Conservation (phyloP, 139 green algal genomes). For the Chlamydomonas sphaeroides region DNA sequence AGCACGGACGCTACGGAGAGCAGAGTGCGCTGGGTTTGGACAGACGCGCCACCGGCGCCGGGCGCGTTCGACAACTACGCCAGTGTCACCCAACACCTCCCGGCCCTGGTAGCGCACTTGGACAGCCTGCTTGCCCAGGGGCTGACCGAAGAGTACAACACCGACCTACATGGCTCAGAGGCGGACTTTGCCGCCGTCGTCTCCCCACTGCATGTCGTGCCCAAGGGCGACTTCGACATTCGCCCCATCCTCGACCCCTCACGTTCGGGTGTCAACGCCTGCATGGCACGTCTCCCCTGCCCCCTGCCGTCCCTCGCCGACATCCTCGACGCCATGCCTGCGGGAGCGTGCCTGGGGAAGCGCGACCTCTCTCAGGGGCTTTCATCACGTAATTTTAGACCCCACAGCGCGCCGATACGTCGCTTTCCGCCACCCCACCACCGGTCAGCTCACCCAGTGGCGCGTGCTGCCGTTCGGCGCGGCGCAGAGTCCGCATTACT, state of each 20-base stretch:
- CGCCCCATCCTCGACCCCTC: conserved; percentile 23
- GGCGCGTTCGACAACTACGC: background rate
- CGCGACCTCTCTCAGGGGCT: conserved; percentile 15
- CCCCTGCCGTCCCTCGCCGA: background rate
- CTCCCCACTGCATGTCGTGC: conserved; percentile 2
- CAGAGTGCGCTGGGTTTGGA: too few relatives aligned
- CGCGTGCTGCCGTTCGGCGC: conserved; percentile 19
- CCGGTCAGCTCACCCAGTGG: background rate
- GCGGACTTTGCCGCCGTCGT: conserved; percentile 7
- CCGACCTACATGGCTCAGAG: background rate
- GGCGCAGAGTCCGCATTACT: conserved; percentile 19
- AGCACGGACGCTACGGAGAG: too few relatives aligned
- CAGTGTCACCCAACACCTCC: background rate
- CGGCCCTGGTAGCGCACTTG: background rate
- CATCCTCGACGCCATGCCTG: background rate
- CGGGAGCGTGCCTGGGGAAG: background rate
- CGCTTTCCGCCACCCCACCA: conserved; percentile 19
- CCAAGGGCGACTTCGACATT: background rate
- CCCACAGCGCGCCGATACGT: conserved; percentile 14
- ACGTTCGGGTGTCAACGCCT: conserved; percentile 2
- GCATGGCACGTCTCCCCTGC: conserved; percentile 24
- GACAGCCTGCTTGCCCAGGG: background rate
- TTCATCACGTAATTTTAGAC: conserved; percentile 7
- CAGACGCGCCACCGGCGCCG: too few relatives aligned
- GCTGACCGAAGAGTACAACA: conserved; percentile 8